Conservation (phyloP, 768 basidiomycete genomes). For the Pleurotus djamor region DNA sequence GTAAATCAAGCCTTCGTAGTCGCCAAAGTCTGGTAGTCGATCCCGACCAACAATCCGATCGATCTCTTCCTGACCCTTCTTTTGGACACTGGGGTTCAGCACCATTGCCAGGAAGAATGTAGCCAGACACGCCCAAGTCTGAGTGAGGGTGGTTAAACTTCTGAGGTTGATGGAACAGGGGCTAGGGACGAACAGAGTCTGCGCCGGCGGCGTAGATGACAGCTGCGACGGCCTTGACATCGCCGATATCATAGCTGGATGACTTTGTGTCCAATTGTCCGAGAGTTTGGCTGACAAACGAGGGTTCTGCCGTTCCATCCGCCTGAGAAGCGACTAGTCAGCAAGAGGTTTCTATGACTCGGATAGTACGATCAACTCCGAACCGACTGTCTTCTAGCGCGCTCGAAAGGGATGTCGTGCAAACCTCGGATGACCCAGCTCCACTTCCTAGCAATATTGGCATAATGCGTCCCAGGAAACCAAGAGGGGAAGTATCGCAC, state of each 20-base stretch:
- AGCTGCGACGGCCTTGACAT: slow-evolving; percentile 54
- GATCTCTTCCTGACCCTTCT: slow-evolving; percentile 48
- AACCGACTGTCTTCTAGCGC: neutral
- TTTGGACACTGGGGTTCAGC: slow-evolving; percentile 45
- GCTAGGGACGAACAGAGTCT: slow-evolving; percentile 27
- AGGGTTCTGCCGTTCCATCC: neutral
- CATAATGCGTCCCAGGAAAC: slow-evolving; percentile 8
- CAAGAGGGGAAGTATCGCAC: slow-evolving; percentile 1
- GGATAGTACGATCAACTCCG: neutral
- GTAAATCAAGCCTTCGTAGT: slow-evolving; percentile 43
- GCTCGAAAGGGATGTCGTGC: neutral
- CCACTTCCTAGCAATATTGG: slow-evolving; percentile 1
- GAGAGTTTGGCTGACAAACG: neutral
- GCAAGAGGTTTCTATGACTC: neutral
- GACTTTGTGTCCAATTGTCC: slow-evolving; percentile 28
- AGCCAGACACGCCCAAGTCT: slow-evolving; percentile 50
- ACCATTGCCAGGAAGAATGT: slow-evolving; percentile 55
- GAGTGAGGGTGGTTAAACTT: neutral
- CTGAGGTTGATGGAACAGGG: neutral
- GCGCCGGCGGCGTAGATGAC: slow-evolving; percentile 47
- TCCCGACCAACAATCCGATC: slow-evolving; percentile 41
- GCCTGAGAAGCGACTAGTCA: neutral
- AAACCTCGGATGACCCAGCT: neutral
- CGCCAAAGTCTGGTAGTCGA: slow-evolving; percentile 44
- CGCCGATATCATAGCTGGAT: slow-evolving; percentile 40